These are phyloP conservation scores for Mycena polygramma DNA, from an alignment of 768 basidiomycete genomes.

Conservation along the genomic window DNA sequence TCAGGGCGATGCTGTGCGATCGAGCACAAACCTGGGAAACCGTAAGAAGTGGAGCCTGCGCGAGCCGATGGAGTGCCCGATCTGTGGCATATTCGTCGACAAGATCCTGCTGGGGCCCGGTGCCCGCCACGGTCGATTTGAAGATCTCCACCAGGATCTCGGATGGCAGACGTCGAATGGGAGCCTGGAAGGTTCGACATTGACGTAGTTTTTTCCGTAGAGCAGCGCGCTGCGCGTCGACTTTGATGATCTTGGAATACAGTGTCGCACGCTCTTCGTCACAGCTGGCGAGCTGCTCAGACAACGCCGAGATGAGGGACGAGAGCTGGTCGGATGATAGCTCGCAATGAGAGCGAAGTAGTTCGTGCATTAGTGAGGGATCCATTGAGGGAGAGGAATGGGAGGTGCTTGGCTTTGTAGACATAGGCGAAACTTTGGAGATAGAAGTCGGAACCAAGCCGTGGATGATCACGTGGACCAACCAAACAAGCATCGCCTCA, in stretches of 20 bases:
- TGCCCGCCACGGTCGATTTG: background rate
- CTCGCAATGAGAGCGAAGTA: constrained; percentile 1
- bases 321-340: background rate
- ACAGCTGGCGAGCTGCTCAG: background rate
- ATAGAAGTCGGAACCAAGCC: too few species aligned
- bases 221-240: background rate
- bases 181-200: background rate
- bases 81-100: background rate
- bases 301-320: background rate
- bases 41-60: background rate
- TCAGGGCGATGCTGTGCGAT: background rate
- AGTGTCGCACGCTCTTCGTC: background rate
- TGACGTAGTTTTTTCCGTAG: background rate
- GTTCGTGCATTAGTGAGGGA: background rate
- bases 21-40: background rate
- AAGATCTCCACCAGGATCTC: constrained; percentile 12
- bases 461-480: too few species aligned
- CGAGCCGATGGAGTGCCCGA: background rate
- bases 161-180: constrained; percentile 3
- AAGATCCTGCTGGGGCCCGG: background rate
- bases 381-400: background rate
- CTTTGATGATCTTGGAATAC: background rate
- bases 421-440: too few species aligned
- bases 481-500: too few species aligned
- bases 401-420: background rate